These are phyloP conservation scores for Ascochyta fabae DNA, from an alignment of 2,329 filamentous ascomycete species.

Conservation along the genomic window DNA sequence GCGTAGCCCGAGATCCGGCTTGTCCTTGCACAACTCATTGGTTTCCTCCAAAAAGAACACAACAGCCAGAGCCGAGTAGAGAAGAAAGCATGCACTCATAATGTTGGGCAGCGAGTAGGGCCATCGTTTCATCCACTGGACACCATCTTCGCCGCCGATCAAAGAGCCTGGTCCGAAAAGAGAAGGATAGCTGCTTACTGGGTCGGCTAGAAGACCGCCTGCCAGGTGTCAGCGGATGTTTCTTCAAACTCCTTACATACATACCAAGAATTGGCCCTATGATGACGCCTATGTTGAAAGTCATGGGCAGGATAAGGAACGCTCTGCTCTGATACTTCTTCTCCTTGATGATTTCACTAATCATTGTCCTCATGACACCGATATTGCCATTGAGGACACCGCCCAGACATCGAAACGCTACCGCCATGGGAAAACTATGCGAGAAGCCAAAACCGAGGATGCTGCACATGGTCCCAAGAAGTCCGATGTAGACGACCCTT, in stretches of 20 bases:
- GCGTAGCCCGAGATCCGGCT: slow-evolving; percentile 50
- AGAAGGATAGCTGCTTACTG: slow-evolving; percentile 65
- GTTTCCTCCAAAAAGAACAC: slow-evolving; percentile 72
- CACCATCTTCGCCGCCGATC: slow-evolving; percentile 63
- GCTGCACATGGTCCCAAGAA: slow-evolving; percentile 71
- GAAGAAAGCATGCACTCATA: slow-evolving; percentile 67
- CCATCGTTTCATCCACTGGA: slow-evolving; percentile 68
- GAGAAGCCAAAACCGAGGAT: slow-evolving; percentile 74
- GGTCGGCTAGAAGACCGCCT: slow-evolving; percentile 73
- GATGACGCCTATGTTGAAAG: slow-evolving; percentile 66
- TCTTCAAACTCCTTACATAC: not conserved
- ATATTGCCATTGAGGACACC: slow-evolving; percentile 76
- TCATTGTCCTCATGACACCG: slow-evolving; percentile 77
- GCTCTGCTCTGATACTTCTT: slow-evolving; percentile 67
- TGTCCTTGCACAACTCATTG: slow-evolving; percentile 49
- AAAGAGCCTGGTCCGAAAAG: slow-evolving; percentile 67
- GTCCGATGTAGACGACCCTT: slow-evolving; percentile 76
- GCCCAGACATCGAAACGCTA: slow-evolving; percentile 70
- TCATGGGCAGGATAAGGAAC: slow-evolving; percentile 69
- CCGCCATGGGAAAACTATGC: slow-evolving; percentile 65
- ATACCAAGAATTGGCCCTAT: slow-evolving; percentile 51
- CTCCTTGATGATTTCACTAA: slow-evolving; percentile 73
- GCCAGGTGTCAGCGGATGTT: slow-evolving; percentile 41
- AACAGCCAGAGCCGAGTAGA: slow-evolving; percentile 61
- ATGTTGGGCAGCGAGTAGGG: slow-evolving; percentile 75